phyloP scores from a whole-genome alignment of 192 early-diverging fungal genomes.

The Backusella sp. region DNA sequence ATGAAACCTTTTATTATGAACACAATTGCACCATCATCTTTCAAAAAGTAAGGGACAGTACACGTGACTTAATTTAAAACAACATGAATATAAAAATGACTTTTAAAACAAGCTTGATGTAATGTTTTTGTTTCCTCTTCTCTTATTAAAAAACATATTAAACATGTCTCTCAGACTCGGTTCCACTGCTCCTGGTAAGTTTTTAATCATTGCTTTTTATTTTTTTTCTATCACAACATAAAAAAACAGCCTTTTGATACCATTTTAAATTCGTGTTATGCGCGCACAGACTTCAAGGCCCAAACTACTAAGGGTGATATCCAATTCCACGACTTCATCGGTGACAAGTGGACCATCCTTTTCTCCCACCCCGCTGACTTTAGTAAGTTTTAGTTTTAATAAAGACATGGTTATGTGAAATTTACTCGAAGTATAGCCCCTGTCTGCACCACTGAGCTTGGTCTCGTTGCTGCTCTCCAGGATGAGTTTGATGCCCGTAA shows the following conservation, averaged over 20 bases:
- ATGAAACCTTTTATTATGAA: slow-evolving; percentile 3
- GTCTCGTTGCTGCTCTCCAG: slow-evolving; percentile 80
- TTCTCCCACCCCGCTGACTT: slow-evolving; percentile 99
- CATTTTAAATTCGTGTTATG: background rate
- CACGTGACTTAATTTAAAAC: slow-evolving; percentile 1
- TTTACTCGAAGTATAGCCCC: slow-evolving; percentile 50
- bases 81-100: background rate
- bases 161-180: slow-evolving; percentile 54
- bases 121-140: background rate
- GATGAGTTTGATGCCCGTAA: slow-evolving; percentile 75
- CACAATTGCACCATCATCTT: slow-evolving; percentile 4
- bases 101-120: background rate
- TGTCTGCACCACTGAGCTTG: slow-evolving; percentile 97
- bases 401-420: background rate
- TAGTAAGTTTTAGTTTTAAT: slow-evolving; percentile 45
- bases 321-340: slow-evolving; percentile 88
- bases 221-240: background rate
- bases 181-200: slow-evolving; percentile 51
- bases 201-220: background rate
- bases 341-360: slow-evolving; percentile 88
- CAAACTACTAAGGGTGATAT: slow-evolving; percentile 88
- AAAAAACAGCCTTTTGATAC: background rate
- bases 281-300: slow-evolving; percentile 66
- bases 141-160: slow-evolving; percentile 1
- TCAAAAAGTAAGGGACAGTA: background rate